These are phyloP conservation scores for Fusarium globosum DNA, from an alignment of 2,329 filamentous ascomycete genomes.

Conservation along the genomic window DNA sequence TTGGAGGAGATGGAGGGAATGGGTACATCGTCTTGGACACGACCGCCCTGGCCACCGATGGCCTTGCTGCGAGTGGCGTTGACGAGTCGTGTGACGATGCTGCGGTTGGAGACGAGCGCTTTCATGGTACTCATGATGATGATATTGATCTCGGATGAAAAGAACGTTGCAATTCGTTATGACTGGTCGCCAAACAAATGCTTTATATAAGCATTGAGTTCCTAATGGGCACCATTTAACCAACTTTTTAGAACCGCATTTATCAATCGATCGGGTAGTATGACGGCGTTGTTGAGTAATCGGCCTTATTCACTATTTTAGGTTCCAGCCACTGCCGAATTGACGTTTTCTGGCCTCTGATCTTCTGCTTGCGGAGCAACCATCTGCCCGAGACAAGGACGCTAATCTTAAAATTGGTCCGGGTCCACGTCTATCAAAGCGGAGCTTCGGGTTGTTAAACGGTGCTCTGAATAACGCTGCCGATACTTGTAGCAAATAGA, in stretches of 20 bases:
- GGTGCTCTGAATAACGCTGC: background rate
- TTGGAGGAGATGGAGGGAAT: background rate
- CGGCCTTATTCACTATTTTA: accelerated
- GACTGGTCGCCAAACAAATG: background rate
- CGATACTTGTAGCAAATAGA: accelerated
- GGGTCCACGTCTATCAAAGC: background rate
- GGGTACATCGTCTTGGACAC: background rate
- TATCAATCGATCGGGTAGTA: background rate
- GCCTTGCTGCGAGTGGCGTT: background rate
- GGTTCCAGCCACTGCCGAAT: background rate
- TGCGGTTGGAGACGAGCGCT: background rate
- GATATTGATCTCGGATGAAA: accelerated
- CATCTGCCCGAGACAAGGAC: background rate
- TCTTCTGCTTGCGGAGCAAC: background rate
- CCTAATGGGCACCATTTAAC: background rate
- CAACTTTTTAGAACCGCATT: background rate
- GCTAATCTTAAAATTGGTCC: background rate
- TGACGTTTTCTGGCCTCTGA: background rate
- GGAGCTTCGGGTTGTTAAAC: background rate
- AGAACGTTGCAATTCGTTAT: accelerated
- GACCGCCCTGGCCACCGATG: background rate
- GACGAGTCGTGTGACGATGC: background rate
- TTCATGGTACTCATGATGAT: background rate
- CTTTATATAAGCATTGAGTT: background rate
- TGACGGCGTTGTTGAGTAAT: background rate